These are phyloP conservation scores for Yamadazyma atlantica DNA, from an alignment of 1,139 yeast species.

Conservation along the genomic window DNA sequence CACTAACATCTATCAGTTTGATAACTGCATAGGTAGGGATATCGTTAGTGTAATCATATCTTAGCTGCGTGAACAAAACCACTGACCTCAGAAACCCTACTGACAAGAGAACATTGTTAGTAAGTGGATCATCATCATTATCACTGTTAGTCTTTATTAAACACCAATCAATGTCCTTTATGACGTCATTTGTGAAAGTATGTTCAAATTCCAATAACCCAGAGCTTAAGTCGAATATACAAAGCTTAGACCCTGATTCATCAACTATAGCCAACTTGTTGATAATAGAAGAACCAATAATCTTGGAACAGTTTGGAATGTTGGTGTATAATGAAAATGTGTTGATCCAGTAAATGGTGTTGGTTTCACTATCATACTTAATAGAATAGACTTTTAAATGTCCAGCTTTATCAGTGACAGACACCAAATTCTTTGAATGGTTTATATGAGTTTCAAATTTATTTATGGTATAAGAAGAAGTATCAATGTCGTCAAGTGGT, in stretches of 20 bases:
- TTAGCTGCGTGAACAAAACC: constrained; percentile 70
- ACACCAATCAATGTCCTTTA: constrained; percentile 81
- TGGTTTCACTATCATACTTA: constrained; percentile 9
- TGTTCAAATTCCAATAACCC: constrained; percentile 69
- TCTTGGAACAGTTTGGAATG: constrained; percentile 47
- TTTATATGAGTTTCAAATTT: constrained; percentile 53
- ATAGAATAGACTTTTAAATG: constrained; percentile 42
- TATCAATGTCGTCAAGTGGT: constrained; percentile 16
- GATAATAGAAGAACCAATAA: constrained; percentile 70
- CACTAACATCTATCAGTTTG: constrained; percentile 67
- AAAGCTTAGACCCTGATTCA: constrained; percentile 46
- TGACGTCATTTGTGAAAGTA: constrained; percentile 34
- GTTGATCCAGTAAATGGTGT: constrained; percentile 47
- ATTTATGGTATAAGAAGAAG: constrained; percentile 47
- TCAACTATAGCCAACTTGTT: constrained; percentile 74
- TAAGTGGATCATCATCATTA: constrained; percentile 13
- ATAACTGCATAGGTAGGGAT: constrained; percentile 78
- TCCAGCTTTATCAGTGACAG: constrained; percentile 60
- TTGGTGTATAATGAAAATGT: constrained; percentile 56
- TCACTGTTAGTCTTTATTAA: constrained; percentile 44
- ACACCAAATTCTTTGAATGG: constrained; percentile 50
- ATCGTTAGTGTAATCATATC: constrained; percentile 84
- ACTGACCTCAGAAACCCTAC: constrained; percentile 71
- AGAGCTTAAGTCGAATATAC: constrained; percentile 76
- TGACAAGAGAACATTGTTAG: constrained; percentile 71